Evolutionary conservation across 108 stramenopile genomes (phyloP), one percentile per base, ranked within the genome.

Genomic region (Craspedostauros australis): DNA sequence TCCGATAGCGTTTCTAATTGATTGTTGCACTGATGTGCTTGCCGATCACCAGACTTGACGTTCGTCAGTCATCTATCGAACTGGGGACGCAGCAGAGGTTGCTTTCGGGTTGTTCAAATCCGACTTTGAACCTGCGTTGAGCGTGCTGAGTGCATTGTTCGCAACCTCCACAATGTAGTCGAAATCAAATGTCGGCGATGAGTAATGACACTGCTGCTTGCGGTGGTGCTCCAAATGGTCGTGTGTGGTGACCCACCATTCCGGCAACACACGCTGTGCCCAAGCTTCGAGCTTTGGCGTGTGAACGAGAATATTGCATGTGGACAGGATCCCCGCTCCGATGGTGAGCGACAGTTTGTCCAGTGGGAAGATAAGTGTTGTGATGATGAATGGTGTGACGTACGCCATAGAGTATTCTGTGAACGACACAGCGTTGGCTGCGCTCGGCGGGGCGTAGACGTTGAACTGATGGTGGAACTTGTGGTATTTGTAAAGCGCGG

Each of bases 151-250:
- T n/a, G n/a, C n/a, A n/a, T n/a, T n/a, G n/a, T n/a, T n/a, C n/a
- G n/a, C n/a, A n/a, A n/a, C n/a, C n/a, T 50, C 48, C 48, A 31
- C 51, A 55, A 57, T 45, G 21, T 57, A 49, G 47, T 74, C 73
- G 11, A 74, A 18, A 34, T 68, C 54, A 26, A 57, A 66, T 7
- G 61, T 52, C 0, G 73, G 73, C 2, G 73, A 58, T 20, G 73
- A 66, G 54, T 64, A 74, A 28, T 74, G 55, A 19, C 44, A 8
- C 14, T 24, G 63, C 25, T 58, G 15, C 21, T 59, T 64, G 25
- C 62, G 53, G 48, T 74, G 73, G 55, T 74, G 73, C 9, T 68
- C 62, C 53, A 68, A 39, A 34, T 74, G 73, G 20, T 64, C 31
- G 4, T 46, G 7, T 23, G 73, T 64, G 16, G 66, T 48, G 3